Percentiles rank a stretch among this genome's conserved stretches.
These are phyloP conservation scores for Ensete glaucum DNA, from an alignment of 176 grass and related monocot species.

Conservation along the genomic window DNA sequence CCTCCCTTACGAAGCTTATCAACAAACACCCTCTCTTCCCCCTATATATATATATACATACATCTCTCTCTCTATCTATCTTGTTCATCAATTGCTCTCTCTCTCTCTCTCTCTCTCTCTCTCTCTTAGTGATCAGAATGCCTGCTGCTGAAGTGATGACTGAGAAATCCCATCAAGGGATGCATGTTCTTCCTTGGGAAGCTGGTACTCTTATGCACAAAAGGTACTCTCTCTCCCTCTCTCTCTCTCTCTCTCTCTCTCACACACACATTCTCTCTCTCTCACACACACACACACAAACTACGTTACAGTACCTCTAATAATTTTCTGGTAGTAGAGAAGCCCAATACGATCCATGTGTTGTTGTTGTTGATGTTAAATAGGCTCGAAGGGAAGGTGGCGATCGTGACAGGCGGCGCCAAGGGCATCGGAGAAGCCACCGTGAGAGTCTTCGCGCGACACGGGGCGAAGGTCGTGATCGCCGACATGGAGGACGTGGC, in stretches of 20 bases:
- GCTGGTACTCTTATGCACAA: background rate
- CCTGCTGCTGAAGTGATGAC: constrained; percentile 8
- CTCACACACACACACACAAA: background rate
- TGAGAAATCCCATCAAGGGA: constrained; percentile 9
- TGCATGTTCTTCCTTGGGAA: background rate
- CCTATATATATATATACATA: too few relatives aligned
- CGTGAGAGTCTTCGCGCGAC: background rate
- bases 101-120: background rate
- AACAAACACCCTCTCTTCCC: too few relatives aligned
- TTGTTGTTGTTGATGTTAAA: background rate
- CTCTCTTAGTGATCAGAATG: background rate
- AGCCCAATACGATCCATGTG: background rate
- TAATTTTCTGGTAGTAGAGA: background rate
- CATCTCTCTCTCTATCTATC: too few relatives aligned
- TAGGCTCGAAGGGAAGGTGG: constrained; percentile 16
- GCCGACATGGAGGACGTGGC: constrained; percentile 13
- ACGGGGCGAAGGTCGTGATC: constrained; percentile 12
- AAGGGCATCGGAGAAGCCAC: constrained; percentile 8
- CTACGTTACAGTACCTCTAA: background rate
- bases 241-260: background rate
- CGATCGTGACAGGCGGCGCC: constrained; percentile 1
- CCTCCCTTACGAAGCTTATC: too few relatives aligned
- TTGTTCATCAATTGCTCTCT: too few relatives aligned
- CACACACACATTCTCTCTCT: background rate
- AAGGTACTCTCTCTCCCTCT: background rate